Evolutionary conservation across 148 eudicot species (phyloP), one percentile per base, ranked within the genome.

Genomic region (Camellia japonica): DNA sequence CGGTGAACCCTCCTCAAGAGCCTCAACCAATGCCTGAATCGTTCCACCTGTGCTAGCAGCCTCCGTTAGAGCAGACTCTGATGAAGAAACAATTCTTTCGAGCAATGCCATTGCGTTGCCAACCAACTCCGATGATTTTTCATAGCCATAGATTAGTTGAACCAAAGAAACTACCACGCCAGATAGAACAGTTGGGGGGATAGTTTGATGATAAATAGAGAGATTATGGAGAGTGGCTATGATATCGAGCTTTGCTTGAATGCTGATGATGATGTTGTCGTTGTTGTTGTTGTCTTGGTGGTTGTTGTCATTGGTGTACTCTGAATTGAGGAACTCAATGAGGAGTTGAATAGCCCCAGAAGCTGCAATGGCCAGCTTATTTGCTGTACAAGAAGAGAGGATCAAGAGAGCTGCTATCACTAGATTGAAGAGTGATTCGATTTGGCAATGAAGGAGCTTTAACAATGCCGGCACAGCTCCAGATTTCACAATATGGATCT

Each of bases 141-240:
- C 89, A 4, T 72, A 80, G 19, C 19, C 71, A 23, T 82, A 60
- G 76, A 92, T 80, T 9, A 88, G 77, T 23, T 80, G 92, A 55
- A 90, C 77, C 54, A 92, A 80, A 73, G 82, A 61, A 46, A 74
- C 55, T 30, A 77, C 65, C 18, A 78, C 73, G 2, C 80, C 76
- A 2, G 91, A 88, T 5, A 79, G 72, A 62, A 83, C 83, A 7
- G 88, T 68, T n/a, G 82, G 71, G 38, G 90, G 86, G 51, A 92
- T 83, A 44, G 84, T 85, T 42, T 83, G 86, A 10, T 73, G 47
- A 58, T 84, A 87, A 69, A 87, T 87, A 9, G 93, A 86, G 74
- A 92, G 96, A 66, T 90, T 89, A 6, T 86, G 90, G 23, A 92
- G 82, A 30, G 94, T 90, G 80, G 86, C 81, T 59, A 90, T 75